These are phyloP conservation scores for Phytopythium aichiense DNA, from an alignment of 352 stramenopile species.

Conservation along the genomic window DNA sequence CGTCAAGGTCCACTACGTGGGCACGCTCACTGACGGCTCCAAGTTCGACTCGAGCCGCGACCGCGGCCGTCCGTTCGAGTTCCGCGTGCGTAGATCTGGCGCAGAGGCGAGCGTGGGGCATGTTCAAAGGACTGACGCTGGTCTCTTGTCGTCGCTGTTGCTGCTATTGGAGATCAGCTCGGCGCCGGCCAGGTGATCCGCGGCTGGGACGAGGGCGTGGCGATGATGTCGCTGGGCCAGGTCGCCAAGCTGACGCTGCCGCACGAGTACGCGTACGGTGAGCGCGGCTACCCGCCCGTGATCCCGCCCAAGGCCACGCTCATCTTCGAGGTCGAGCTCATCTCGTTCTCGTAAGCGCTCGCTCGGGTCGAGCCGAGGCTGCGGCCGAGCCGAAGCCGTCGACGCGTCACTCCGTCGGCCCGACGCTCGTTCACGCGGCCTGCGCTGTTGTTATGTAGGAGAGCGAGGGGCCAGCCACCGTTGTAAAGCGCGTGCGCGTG, in stretches of 20 bases:
- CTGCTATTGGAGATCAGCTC: constrained; percentile 22
- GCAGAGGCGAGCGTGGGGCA: too few species aligned
- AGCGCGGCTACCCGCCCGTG: constrained; percentile 79
- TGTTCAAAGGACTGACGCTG: not conserved
- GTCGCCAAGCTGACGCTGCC: constrained; percentile 91
- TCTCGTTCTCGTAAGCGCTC: constrained; percentile 56
- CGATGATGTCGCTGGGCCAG: constrained; percentile 90
- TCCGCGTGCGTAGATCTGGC: constrained; percentile 27
- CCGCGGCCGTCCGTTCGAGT: constrained; percentile 73
- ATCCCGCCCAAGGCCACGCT: constrained; percentile 92
- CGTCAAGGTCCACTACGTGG: constrained; percentile 77
- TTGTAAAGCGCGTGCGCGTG: constrained; percentile 3
- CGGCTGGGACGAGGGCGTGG: constrained; percentile 74
- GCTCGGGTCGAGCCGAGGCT: not conserved
- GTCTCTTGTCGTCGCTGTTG: not conserved
- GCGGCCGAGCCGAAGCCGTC: constrained; percentile 3
- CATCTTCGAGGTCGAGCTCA: constrained; percentile 92
- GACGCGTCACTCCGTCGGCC: not conserved
- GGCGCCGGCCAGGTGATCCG: constrained; percentile 76
- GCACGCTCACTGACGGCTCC: constrained; percentile 67
- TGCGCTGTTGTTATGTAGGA: not conserved
- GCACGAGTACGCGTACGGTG: constrained; percentile 94
- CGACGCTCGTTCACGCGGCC: not conserved
- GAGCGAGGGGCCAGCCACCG: not conserved
- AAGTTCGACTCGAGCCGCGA: constrained; percentile 85